Conservation (phyloP, 108 stramenopile species). For the Chaetoceros tenuissimus region DNA sequence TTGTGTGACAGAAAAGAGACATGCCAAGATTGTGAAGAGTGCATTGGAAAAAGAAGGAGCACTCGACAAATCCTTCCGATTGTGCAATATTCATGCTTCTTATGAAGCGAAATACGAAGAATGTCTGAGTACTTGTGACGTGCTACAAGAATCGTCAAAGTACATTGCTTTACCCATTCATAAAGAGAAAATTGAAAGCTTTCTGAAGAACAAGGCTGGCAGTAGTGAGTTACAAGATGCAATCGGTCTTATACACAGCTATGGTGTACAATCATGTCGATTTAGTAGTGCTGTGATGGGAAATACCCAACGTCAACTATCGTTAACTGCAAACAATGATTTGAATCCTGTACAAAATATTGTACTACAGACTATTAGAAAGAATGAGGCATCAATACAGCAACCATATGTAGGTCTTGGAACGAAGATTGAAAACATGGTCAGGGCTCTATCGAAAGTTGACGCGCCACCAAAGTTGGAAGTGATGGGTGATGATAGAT, state of each 20-base stretch:
- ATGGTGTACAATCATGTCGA: no score
- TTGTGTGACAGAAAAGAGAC: conserved; percentile 4
- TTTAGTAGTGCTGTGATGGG: neutral
- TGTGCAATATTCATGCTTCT: conserved; percentile 24
- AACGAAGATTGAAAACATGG: conserved; percentile 16
- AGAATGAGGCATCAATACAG: neutral
- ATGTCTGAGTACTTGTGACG: no score
- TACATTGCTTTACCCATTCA: conserved; percentile 4
- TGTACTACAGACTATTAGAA: neutral
- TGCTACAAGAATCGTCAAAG: neutral
- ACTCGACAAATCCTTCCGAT: conserved; percentile 61
- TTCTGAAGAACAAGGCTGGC: conserved; percentile 17
- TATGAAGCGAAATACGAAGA: neutral
- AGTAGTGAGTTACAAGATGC: neutral
- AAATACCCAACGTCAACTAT: no score
- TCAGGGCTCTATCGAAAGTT: conserved; percentile 16
- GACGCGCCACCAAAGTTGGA: conserved; percentile 44
- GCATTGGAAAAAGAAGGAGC: conserved; percentile 25
- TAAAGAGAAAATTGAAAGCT: conserved; percentile 3
- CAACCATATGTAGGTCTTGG: neutral
- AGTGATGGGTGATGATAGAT: conserved; percentile 69
- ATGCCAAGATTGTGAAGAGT: conserved; percentile 51
- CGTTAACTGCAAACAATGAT: no score
- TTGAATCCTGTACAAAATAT: conserved; percentile 5
- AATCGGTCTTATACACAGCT: neutral